Base-by-base conservation (phyloP, 352 stramenopile species). In the Pilasporangium apinafurcum region DNA sequence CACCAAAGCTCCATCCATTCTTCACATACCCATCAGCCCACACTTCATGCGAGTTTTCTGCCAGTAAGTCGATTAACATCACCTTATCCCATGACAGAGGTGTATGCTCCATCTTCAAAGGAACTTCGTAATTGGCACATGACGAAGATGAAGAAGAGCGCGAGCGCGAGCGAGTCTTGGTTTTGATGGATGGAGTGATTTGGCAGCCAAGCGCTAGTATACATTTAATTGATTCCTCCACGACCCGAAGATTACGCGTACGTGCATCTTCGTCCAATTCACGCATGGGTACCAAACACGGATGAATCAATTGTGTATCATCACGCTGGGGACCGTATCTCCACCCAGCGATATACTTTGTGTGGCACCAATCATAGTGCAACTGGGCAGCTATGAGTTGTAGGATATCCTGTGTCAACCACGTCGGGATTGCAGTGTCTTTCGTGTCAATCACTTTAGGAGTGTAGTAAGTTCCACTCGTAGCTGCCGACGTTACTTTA, bases 21-120 rank as follows among this genome's bases (percentile, higher is more conserved):
- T 56, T 16, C 14, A 67, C 39, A 48, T 80, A 82, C 4, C 68
- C 61, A 0, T 55, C 44, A 4, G 76, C 72, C 76, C 76, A 89
- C 18, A 86, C 67, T 43, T 86, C 73, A 32, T 89, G 72, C 22
- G 73, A 63, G 50, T 86, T 86, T 47, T 86, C 70, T 10, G 71
- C 74, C 1, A 89, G 56, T 16, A 86, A 33, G 56, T 89, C 76
- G 10, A 85, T 52, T 17, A 88, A 63, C 53, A 88, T 62, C 40
- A 85, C 44, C 38, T 83, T 47, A 17, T 88, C 62, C 65, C 76
- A 85, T 18, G 69, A 68, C 10, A 88, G 52, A 2, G 57, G 39
- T 18, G 78, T 53, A 13, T 65, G 48, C 8, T 74, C 59, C 0
- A 53, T 50, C 28, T 32, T 43, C 17, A 85, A 62, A 0, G 59